A percentile compares a stretch with the other conserved stretches of the same genome.
phyloP scores from a whole-genome alignment of 345 rosid genomes.

The Erysimum cheiranthoides region DNA sequence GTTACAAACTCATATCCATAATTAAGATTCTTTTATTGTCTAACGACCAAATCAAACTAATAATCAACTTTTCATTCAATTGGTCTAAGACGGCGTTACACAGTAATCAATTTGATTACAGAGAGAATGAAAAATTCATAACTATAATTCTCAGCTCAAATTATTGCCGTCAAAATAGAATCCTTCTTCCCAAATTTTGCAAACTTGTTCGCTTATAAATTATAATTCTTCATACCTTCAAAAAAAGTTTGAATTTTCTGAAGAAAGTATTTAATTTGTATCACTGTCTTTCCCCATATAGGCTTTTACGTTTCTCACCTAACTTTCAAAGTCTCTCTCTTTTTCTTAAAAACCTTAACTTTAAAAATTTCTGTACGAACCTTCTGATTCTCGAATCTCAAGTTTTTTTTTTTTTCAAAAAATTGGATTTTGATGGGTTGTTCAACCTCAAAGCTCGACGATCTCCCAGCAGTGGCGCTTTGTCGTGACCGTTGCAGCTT shows the following conservation, averaged over 20 bases:
- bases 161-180: too few species aligned
- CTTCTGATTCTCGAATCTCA: constrained; percentile 6
- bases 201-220: too few species aligned
- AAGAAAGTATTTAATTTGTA: constrained; percentile 29
- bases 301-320: constrained; percentile 29
- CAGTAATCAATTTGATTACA: background rate
- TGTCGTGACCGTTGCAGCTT: constrained; percentile 75
- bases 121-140: too few species aligned
- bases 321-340: constrained; percentile 31
- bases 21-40: background rate
- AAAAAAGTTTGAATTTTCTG: constrained; percentile 9
- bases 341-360: constrained; percentile 16
- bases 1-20: constrained; percentile 2
- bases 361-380: background rate
- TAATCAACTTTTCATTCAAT: background rate
- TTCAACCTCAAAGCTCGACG: constrained; percentile 81
- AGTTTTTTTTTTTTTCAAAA: too few species aligned
- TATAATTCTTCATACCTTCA: too few species aligned
- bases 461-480: constrained; percentile 87
- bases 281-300: constrained; percentile 14
- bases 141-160: too few species aligned
- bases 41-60: constrained; percentile 21
- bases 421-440: constrained; percentile 67
- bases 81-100: background rate
- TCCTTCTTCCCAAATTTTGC: too few species aligned